phyloP scores from a whole-genome alignment of 345 rosid genomes.

The Xanthoceras sorbifolium region DNA sequence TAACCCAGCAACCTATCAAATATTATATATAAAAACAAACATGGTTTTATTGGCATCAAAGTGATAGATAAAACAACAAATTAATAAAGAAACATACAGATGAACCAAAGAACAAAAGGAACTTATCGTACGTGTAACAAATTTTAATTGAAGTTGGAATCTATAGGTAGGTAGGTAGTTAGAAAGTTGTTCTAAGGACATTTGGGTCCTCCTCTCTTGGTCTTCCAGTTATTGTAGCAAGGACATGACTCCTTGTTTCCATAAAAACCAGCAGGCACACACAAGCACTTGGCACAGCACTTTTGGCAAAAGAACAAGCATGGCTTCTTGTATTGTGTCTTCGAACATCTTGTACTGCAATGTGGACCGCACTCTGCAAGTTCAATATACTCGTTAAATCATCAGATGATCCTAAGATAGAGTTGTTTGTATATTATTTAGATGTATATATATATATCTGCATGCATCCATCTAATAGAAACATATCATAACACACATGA shows the following conservation, averaged over 20 bases:
- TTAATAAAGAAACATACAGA: too few relatives aligned
- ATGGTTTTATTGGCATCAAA: not conserved
- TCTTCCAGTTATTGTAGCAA: slow-evolving; percentile 62
- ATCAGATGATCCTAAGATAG: not conserved
- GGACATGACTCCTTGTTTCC: slow-evolving; percentile 62
- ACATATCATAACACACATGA: not conserved
- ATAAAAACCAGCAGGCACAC: slow-evolving; percentile 67
- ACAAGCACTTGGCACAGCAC: slow-evolving; percentile 66
- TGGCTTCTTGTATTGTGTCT: slow-evolving; percentile 51
- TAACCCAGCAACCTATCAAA: not conserved
- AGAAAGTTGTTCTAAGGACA: slow-evolving; percentile 42
- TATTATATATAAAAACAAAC: not conserved
- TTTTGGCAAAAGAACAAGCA: slow-evolving; percentile 69
- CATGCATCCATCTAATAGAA: too few relatives aligned
- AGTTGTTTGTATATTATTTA: not conserved
- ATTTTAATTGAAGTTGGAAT: not conserved
- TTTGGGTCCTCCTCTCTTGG: slow-evolving; percentile 57
- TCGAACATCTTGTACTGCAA: slow-evolving; percentile 53
- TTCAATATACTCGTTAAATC: not conserved
- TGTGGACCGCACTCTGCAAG: slow-evolving; percentile 42
- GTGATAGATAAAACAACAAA: not conserved
- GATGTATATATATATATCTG: too few relatives aligned
- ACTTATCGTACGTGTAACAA: not conserved
- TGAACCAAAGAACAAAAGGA: not conserved
- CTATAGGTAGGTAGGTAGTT: not conserved